These are phyloP conservation scores for Karstenula rhodostoma DNA, from an alignment of 2,329 filamentous ascomycete species.

Conservation along the genomic window DNA sequence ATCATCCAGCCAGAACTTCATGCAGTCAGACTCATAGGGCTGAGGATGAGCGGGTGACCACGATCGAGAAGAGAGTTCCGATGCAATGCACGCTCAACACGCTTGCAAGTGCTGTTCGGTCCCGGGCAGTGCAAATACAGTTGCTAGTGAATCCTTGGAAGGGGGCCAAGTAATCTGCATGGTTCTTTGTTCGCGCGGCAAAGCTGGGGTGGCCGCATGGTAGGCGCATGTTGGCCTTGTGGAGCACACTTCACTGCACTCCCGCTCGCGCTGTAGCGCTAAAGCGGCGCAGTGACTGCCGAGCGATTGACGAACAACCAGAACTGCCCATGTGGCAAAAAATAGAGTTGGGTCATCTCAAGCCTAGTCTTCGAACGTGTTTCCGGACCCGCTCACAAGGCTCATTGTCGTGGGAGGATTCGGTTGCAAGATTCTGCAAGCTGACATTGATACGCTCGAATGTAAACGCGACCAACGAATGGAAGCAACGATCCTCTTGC, in stretches of 20 bases:
- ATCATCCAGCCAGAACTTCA: slow-evolving; percentile 17
- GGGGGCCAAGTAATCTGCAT: slow-evolving; percentile 6
- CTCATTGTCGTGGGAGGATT: slow-evolving; percentile 21
- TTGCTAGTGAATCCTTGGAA: slow-evolving; percentile 13
- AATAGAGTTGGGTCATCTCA: slow-evolving; percentile 29
- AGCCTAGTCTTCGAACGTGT: slow-evolving; percentile 21
- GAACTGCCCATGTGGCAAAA: slow-evolving; percentile 38
- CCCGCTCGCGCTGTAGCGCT: neutral
- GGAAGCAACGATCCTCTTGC: slow-evolving; percentile 22
- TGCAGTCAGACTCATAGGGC: slow-evolving; percentile 32
- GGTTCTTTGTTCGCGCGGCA: slow-evolving; percentile 1
- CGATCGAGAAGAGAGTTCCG: slow-evolving; percentile 19
- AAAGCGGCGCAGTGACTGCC: slow-evolving; percentile 7
- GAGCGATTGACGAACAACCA: slow-evolving; percentile 9
- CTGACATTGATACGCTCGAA: slow-evolving; percentile 34
- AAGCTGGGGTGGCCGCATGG: neutral
- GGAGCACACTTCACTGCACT: neutral
- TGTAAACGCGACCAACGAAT: slow-evolving; percentile 35
- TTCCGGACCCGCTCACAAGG: slow-evolving; percentile 32
- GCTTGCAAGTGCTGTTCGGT: neutral
- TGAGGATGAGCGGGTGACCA: slow-evolving; percentile 29
- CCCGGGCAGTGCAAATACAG: neutral
- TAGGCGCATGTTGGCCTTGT: neutral
- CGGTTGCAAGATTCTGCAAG: slow-evolving; percentile 27
- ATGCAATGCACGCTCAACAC: slow-evolving; percentile 16